phyloP scores from a whole-genome alignment of 116 monocot species.

The Zostera marina region DNA sequence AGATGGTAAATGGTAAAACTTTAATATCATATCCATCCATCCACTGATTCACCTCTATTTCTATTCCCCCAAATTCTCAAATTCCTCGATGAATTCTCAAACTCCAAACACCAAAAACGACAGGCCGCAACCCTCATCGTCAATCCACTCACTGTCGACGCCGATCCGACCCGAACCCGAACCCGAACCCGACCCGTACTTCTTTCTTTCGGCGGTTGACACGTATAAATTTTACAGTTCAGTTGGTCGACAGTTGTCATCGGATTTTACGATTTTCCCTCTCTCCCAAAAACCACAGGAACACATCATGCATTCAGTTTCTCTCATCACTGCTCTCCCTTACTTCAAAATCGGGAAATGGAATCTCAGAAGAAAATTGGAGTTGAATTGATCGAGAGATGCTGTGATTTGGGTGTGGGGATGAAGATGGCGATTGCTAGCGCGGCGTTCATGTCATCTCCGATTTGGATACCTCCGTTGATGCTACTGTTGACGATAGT shows the following conservation, averaged over 20 bases:
- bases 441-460: constrained; percentile 8
- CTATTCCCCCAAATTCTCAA: too few relatives aligned
- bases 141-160: too few relatives aligned
- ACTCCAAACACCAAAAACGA: too few relatives aligned
- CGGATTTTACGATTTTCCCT: background rate
- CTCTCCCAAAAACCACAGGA: background rate
- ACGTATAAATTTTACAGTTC: background rate
- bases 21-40: too few relatives aligned
- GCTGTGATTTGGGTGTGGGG: constrained; percentile 3
- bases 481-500: constrained; percentile 11
- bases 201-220: too few relatives aligned
- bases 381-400: constrained; percentile 2
- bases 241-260: background rate
- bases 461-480: constrained; percentile 15
- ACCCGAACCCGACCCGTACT: too few relatives aligned
- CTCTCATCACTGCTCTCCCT: background rate
- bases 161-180: too few relatives aligned
- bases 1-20: too few relatives aligned
- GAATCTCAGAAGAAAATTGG: background rate
- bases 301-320: background rate
- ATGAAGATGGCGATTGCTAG: constrained; percentile 20
- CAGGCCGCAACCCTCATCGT: too few relatives aligned
- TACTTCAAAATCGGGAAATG: background rate
- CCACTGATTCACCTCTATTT: too few relatives aligned
- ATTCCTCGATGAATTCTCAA: too few relatives aligned